Evolutionary conservation across 805 yeast species (phyloP).

Genomic region (Blastobotrys muscicola): DNA sequence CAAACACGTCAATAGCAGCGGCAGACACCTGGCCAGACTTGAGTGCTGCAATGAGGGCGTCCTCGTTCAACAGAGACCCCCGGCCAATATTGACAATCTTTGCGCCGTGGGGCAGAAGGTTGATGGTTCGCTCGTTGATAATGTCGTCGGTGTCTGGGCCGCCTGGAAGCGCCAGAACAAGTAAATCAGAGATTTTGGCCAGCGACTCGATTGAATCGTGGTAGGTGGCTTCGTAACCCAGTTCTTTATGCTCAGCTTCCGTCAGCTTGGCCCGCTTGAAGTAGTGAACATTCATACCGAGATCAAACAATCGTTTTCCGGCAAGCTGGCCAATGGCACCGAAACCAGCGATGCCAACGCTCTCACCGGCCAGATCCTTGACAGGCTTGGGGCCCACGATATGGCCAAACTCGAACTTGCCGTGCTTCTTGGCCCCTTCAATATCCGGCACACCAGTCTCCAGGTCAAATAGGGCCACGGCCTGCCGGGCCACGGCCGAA

Average conservation of each 20-base stretch:
- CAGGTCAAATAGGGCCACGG: constrained; percentile 10
- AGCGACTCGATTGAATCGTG: constrained; percentile 37
- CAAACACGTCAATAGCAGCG: constrained; percentile 68
- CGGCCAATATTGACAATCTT: constrained; percentile 69
- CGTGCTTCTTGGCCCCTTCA: not conserved
- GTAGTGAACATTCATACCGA: constrained; percentile 60
- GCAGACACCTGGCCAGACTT: constrained; percentile 49
- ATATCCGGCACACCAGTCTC: constrained; percentile 5
- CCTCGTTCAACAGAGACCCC: constrained; percentile 59
- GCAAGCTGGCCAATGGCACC: constrained; percentile 66
- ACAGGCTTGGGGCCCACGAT: constrained; percentile 37
- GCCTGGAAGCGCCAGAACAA: constrained; percentile 61
- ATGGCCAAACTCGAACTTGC: constrained; percentile 32
- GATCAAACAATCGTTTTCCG: constrained; percentile 43
- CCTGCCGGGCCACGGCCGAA: constrained; percentile 39
- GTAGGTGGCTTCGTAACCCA: constrained; percentile 40
- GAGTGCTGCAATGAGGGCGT: constrained; percentile 53
- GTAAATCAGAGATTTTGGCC: constrained; percentile 39
- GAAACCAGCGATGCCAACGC: constrained; percentile 60
- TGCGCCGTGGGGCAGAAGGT: constrained; percentile 41
- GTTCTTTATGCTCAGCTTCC: constrained; percentile 26
- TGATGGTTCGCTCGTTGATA: constrained; percentile 40
- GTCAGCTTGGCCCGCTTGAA: constrained; percentile 44
- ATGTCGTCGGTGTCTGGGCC: constrained; percentile 47
- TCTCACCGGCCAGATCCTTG: constrained; percentile 47